Evolutionary conservation across 331 rosid species (phyloP).

Genomic region (Cydonia oblonga): DNA sequence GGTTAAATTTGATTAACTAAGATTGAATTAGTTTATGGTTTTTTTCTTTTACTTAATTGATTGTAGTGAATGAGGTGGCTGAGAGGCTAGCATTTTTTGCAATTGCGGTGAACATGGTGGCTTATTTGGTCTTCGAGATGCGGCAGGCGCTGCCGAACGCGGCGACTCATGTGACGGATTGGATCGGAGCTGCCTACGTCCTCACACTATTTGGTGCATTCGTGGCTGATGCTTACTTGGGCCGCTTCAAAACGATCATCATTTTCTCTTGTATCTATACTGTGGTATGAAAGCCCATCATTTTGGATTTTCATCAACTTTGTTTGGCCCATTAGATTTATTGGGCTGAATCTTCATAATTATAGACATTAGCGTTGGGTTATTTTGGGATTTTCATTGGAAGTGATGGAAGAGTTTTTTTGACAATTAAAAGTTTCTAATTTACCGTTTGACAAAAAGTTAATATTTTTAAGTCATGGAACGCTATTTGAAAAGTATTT

Average conservation of each 20-base stretch:
- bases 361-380: not conserved
- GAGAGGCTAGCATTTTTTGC: slow-evolving; percentile 51
- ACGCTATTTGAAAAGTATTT: too few species aligned
- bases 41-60: not conserved
- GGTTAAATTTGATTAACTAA: too few species aligned
- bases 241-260: slow-evolving; percentile 54
- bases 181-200: slow-evolving; percentile 52
- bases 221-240: slow-evolving; percentile 52
- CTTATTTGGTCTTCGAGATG: slow-evolving; percentile 41
- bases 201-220: slow-evolving; percentile 49
- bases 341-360: not conserved
- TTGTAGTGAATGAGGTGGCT: slow-evolving; percentile 38
- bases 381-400: not conserved
- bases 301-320: not conserved
- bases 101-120: slow-evolving; percentile 42
- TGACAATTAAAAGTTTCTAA: too few species aligned
- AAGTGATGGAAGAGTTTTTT: not conserved
- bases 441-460: too few species aligned
- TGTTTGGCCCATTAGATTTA: not conserved
- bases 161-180: slow-evolving; percentile 41
- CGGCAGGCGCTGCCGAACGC: slow-evolving; percentile 35
- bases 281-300: not conserved
- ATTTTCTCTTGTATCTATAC: slow-evolving; percentile 35
- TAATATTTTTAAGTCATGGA: too few species aligned
- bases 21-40: not conserved